Evolutionary conservation across 2,329 filamentous ascomycete species (phyloP), one percentile per base, ranked within the genome.

Genomic region (Hymenoscyphus infarciens): DNA sequence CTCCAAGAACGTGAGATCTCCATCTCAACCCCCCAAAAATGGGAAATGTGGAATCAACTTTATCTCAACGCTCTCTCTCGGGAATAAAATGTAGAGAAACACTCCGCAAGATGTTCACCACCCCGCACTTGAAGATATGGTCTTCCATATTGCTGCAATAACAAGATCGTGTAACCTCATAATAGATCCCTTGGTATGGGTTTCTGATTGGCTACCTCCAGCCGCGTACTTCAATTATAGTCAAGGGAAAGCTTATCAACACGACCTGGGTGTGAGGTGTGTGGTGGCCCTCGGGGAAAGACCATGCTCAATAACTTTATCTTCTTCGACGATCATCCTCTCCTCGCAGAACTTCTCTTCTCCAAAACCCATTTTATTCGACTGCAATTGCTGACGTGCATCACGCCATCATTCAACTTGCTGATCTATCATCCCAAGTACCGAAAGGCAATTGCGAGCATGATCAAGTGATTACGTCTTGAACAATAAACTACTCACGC

Each of bases 161-260:
- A 57, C 27, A 35, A 56, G 31, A 55, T 60, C 49, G 58, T 60
- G 52, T 60, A 55, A 27, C 45, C 13, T 29, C 5, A 27, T 52
- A 15, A 31, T 39, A 38, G 35, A 38, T 38, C 35, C 35, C 35
- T 38, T 38, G 25, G 16, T 49, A 10, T 31, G n/a, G 38, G 19
- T 52, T 10, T 49, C 25, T 31, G 39, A 52, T 45, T 29, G 19
- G 38, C 29, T 16, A 33, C 7, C 22, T 16, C 29, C 25, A 38
- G 16, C 31, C 60, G 39, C 60, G 56, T 49, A 55, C 56, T 62
- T 39, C 55, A 45, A 55, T 27, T 54, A 59, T 56, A 61, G 59
- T 61, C 61, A 65, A 19, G 59, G 59, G 19, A 57, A 49, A 64
- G 59, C 53, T 55, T 55, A 55, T 55, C 53, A 29, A n/a, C 53